These are phyloP conservation scores for Eudorina sp. DNA, from an alignment of 139 green algal species.

Conservation along the genomic window DNA sequence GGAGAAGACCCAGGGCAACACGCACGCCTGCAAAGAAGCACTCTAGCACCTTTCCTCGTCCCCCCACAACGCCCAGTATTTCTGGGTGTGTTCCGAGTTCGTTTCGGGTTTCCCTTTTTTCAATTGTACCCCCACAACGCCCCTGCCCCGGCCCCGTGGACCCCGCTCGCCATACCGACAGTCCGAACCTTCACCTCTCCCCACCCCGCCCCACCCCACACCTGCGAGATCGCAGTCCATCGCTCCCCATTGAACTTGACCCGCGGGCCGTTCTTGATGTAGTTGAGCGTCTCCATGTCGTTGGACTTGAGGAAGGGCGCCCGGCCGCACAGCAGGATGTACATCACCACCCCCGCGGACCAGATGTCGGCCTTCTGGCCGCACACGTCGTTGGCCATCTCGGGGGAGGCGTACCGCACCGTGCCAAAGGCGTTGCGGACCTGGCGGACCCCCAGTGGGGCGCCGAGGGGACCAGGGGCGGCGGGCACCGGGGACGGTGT, in stretches of 20 bases:
- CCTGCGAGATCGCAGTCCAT: constrained; percentile 54
- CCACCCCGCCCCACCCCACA: neutral
- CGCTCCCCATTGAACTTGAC: constrained; percentile 61
- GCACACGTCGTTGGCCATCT: constrained; percentile 74
- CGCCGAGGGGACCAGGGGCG: too few species aligned
- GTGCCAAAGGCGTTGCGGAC: constrained; percentile 70
- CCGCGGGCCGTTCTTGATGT: constrained; percentile 60
- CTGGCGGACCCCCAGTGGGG: too few species aligned
- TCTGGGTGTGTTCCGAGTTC: too few species aligned
- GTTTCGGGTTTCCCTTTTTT: too few species aligned
- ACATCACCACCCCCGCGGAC: constrained; percentile 70
- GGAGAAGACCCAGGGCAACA: too few species aligned
- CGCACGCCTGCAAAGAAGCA: too few species aligned
- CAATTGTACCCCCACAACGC: too few species aligned
- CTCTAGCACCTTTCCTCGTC: too few species aligned
- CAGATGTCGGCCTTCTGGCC: constrained; percentile 76
- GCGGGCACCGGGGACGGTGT: too few species aligned
- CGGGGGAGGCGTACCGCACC: constrained; percentile 74
- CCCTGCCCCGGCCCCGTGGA: too few species aligned
- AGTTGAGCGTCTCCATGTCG: constrained; percentile 65
- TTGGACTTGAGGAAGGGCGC: constrained; percentile 56
- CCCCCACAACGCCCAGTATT: too few species aligned
- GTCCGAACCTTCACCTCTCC: neutral
- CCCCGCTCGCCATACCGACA: too few species aligned
- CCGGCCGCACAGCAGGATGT: constrained; percentile 64